phyloP scores from a whole-genome alignment of 1,284 basidiomycete species.

The Neolentinus lepideus region DNA sequence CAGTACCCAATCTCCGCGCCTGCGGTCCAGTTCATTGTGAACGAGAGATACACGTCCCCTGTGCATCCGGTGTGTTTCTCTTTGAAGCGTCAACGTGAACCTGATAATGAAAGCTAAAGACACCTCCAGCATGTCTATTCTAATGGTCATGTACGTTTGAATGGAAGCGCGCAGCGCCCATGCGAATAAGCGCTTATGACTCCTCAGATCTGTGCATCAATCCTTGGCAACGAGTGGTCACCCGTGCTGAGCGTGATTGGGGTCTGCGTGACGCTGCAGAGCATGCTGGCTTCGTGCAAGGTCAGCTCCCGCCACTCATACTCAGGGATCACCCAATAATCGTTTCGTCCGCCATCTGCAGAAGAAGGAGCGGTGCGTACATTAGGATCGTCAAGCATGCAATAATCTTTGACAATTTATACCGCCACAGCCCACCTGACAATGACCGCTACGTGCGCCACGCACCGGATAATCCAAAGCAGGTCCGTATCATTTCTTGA shows the following conservation, averaged over 20 bases:
- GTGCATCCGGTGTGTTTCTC: conserved; percentile 59
- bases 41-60: conserved; percentile 52
- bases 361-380: conserved; percentile 68
- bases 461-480: conserved; percentile 86
- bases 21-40: conserved; percentile 75
- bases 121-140: conserved; percentile 73
- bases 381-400: neutral
- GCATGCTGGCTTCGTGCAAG: conserved; percentile 85
- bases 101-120: too few relatives aligned
- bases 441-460: conserved; percentile 73
- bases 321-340: neutral
- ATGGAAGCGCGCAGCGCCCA: conserved; percentile 5
- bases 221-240: conserved; percentile 81
- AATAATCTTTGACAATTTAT: neutral
- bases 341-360: conserved; percentile 21
- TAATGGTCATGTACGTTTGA: conserved; percentile 66
- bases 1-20: conserved; percentile 77
- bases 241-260: conserved; percentile 74
- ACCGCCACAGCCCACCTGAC: conserved; percentile 51
- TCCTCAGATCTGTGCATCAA: conserved; percentile 73
- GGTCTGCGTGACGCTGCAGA: conserved; percentile 77
- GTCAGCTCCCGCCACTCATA: conserved; percentile 18
- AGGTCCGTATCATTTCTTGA: conserved; percentile 35
- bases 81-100: too few relatives aligned
- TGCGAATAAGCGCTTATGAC: conserved; percentile 4